Conservation (phyloP, 176 grass and related monocot species). For the Raddia guianensis region DNA sequence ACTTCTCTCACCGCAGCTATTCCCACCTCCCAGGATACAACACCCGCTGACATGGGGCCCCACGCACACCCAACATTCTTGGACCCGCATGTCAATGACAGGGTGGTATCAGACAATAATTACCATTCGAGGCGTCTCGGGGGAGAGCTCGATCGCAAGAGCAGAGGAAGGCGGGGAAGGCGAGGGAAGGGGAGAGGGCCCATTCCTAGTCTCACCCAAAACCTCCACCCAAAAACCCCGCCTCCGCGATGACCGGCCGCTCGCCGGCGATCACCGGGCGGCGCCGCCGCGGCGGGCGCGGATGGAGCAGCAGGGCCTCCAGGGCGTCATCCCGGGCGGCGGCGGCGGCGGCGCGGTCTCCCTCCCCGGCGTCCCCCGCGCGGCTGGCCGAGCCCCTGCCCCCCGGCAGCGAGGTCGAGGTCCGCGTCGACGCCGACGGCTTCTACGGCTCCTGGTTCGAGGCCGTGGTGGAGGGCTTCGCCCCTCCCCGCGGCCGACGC, state of each 20-base stretch:
- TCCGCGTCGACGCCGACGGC: constrained; percentile 61
- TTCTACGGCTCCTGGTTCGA: constrained; percentile 78
- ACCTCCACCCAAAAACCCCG: constrained; percentile 14
- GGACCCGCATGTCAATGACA: not conserved
- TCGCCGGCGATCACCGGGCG: not conserved
- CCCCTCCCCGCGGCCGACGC: constrained; percentile 22
- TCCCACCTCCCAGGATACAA: fast-evolving
- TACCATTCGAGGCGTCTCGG: too few species aligned
- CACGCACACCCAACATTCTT: not conserved
- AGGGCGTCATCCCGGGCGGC: not conserved
- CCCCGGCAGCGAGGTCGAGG: constrained; percentile 53
- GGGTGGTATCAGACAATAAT: too few species aligned
- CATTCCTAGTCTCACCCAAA: not conserved
- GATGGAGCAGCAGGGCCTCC: not conserved
- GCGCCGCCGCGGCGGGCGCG: not conserved
- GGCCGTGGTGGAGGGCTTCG: constrained; percentile 46
- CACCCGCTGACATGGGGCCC: not conserved
- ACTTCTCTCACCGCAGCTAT: fast-evolving
- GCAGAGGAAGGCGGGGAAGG: not conserved
- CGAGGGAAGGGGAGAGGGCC: fast-evolving
- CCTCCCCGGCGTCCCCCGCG: not conserved
- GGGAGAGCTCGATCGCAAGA: not conserved
- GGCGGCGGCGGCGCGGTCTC: too few species aligned
- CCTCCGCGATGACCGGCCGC: constrained; percentile 1
- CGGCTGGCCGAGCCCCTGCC: not conserved